Evolutionary conservation across 345 rosid species (phyloP).

Genomic region (Alliaria petiolata): DNA sequence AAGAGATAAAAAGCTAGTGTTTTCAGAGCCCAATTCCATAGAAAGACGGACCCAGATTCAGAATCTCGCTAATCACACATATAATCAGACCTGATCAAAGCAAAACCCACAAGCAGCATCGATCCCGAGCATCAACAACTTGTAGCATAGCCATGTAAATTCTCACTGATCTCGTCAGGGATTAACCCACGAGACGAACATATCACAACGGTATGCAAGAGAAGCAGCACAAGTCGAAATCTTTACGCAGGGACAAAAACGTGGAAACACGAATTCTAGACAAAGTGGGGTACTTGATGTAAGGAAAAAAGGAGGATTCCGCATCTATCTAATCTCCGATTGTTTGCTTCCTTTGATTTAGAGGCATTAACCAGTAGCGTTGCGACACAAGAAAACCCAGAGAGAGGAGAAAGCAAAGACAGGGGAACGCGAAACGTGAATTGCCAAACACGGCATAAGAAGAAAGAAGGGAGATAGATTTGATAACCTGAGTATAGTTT

Average conservation of each 20-base stretch:
- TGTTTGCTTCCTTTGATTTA: neutral
- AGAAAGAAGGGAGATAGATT: constrained; percentile 15
- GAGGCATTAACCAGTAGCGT: constrained; percentile 19
- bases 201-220: constrained; percentile 26
- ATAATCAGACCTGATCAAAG: constrained; percentile 26
- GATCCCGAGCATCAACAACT: constrained; percentile 31
- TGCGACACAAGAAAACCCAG: constrained; percentile 16
- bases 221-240: constrained; percentile 22
- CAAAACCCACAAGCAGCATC: constrained; percentile 25
- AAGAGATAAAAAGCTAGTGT: constrained; percentile 6
- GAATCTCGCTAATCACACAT: constrained; percentile 7
- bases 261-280: constrained; percentile 36
- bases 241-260: constrained; percentile 34
- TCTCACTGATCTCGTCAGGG: constrained; percentile 38
- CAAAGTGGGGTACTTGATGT: constrained; percentile 39
- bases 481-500: constrained; percentile 25
- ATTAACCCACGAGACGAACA: constrained; percentile 27
- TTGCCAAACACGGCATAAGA: constrained; percentile 33
- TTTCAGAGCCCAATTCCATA: constrained; percentile 13
- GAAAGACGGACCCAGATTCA: constrained; percentile 24
- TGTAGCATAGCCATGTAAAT: constrained; percentile 16
- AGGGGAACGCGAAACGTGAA: constrained; percentile 23
- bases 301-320: constrained; percentile 15
- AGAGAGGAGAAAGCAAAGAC: constrained; percentile 8
- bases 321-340: constrained; percentile 33